Conservation (phyloP, 306 rosid genomes). For the Begonia masoniana region DNA sequence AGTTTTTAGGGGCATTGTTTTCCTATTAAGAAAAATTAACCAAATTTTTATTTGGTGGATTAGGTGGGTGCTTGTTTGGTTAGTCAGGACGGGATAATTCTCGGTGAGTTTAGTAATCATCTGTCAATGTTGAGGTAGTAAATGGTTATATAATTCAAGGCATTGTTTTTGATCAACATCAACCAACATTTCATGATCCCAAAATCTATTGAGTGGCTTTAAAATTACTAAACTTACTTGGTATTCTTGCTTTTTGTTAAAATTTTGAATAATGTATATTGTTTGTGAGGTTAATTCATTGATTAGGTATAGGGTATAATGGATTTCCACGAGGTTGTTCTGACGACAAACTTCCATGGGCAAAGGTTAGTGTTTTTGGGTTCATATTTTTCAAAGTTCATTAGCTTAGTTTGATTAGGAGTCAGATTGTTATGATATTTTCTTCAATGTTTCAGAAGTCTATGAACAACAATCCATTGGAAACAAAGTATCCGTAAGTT, state of each 20-base stretch:
- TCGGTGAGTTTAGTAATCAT: conserved; percentile 38
- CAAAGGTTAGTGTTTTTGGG: conserved; percentile 52
- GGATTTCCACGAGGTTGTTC: conserved; percentile 97
- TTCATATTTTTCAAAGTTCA: neutral
- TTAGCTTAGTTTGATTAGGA: no score
- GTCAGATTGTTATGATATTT: neutral
- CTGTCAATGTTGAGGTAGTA: neutral
- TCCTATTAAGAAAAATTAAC: no score
- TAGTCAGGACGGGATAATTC: conserved; percentile 70
- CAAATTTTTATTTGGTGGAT: conserved; percentile 5
- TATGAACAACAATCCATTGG: conserved; percentile 67
- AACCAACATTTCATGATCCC: no score
- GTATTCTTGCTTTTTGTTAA: no score
- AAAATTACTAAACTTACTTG: no score
- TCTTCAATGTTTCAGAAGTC: conserved; percentile 52
- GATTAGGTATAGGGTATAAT: conserved; percentile 78
- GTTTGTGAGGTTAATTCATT: neutral
- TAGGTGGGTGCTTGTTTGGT: conserved; percentile 97
- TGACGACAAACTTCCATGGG: conserved; percentile 93
- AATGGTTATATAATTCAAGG: neutral
- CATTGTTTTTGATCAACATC: neutral
- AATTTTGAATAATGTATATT: no score
- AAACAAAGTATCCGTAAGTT: conserved; percentile 91
- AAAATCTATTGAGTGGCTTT: no score
- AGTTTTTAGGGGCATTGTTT: no score